These are phyloP conservation scores for Dimocarpus longan DNA, from an alignment of 345 rosid genomes.

Conservation along the genomic window DNA sequence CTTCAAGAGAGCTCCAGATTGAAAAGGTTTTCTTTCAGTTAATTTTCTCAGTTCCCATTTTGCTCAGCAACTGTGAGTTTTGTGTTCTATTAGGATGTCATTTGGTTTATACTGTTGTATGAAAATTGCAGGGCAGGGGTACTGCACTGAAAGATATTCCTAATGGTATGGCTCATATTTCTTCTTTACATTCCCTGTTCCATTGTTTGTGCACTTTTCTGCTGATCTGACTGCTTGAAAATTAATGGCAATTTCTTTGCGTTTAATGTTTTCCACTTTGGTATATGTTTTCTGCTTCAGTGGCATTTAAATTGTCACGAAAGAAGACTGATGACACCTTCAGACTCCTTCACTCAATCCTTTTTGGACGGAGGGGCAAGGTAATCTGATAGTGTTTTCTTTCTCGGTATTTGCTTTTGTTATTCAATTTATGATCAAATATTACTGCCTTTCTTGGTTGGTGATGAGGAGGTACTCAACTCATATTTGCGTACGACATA, in stretches of 20 bases:
- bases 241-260: neutral
- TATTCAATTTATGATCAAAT: neutral
- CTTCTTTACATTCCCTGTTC: neutral
- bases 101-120: constrained; percentile 29
- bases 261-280: neutral
- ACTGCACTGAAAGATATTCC: constrained; percentile 92
- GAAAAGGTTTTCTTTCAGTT: constrained; percentile 58
- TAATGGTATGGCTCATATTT: constrained; percentile 55
- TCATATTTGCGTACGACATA: neutral
- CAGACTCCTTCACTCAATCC: constrained; percentile 71
- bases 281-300: constrained; percentile 38
- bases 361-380: constrained; percentile 86
- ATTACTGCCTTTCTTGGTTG: neutral
- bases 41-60: constrained; percentile 4
- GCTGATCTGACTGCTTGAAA: neutral
- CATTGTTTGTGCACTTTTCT: neutral
- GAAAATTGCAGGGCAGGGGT: constrained; percentile 75
- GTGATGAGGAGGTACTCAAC: neutral
- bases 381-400: constrained; percentile 38
- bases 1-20: constrained; percentile 65
- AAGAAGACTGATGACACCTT: constrained; percentile 78
- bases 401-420: neutral
- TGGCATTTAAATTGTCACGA: constrained; percentile 79
- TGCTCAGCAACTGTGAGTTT: neutral
- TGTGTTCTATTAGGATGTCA: constrained; percentile 14